Percentiles rank a stretch among this genome's conserved stretches.
These are phyloP conservation scores for Drosera capensis DNA, from an alignment of 148 eudicot genomes.

Conservation along the genomic window DNA sequence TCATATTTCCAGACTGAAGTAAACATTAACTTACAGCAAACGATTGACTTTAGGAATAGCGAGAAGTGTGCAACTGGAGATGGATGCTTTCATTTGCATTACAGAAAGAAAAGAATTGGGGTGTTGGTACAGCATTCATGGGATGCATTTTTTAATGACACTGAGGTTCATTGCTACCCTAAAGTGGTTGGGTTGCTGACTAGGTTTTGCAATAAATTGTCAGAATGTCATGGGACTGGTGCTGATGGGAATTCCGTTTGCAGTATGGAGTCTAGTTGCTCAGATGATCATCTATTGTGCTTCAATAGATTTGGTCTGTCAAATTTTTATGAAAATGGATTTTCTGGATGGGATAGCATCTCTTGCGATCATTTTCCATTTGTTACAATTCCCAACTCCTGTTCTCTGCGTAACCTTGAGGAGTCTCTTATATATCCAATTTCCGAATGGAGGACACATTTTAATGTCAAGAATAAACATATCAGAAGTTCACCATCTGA, in stretches of 20 bases:
- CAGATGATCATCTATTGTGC: slow-evolving; percentile 12
- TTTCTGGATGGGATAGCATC: slow-evolving; percentile 31
- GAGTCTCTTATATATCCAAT: slow-evolving; percentile 13
- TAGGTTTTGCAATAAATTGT: slow-evolving; percentile 37
- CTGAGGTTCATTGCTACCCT: slow-evolving; percentile 78
- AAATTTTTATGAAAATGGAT: slow-evolving; percentile 31
- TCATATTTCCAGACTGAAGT: slow-evolving; percentile 14
- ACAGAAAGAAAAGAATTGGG: slow-evolving; percentile 16
- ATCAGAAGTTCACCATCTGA: slow-evolving; percentile 12
- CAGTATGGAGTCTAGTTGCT: slow-evolving; percentile 12
- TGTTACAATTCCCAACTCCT: slow-evolving; percentile 27
- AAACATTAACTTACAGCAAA: slow-evolving; percentile 5
- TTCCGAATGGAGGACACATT: slow-evolving; percentile 33
- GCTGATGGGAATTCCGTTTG: slow-evolving; percentile 15
- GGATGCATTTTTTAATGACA: slow-evolving; percentile 24
- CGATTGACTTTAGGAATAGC: slow-evolving; percentile 1
- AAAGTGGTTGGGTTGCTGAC: slow-evolving; percentile 31
- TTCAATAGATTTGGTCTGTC: slow-evolving; percentile 42
- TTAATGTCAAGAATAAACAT: slow-evolving; percentile 17
- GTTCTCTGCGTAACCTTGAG: slow-evolving; percentile 24
- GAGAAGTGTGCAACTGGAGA: slow-evolving; percentile 10
- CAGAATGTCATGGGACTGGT: slow-evolving; percentile 11
- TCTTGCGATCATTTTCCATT: slow-evolving; percentile 48
- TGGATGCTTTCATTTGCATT: slow-evolving; percentile 40
- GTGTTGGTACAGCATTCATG: slow-evolving; percentile 14